These are phyloP conservation scores for Populus tremula DNA, from an alignment of 345 rosid genomes.

Conservation along the genomic window DNA sequence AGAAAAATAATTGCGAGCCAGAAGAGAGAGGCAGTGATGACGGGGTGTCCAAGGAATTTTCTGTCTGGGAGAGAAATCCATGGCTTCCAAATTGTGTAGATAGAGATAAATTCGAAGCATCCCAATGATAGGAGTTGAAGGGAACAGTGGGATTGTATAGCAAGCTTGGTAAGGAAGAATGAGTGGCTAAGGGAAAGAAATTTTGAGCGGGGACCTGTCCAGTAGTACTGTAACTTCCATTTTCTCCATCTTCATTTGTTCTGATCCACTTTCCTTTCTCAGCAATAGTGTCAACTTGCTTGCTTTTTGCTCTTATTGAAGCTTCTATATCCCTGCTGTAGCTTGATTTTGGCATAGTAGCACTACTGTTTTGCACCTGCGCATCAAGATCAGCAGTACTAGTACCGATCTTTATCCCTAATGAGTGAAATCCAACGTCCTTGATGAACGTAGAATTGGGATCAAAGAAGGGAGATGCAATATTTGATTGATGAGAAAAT, in stretches of 20 bases:
- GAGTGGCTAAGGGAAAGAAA: constrained; percentile 40
- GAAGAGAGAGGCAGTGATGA: constrained; percentile 38
- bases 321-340: constrained; percentile 44
- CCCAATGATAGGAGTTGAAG: constrained; percentile 51
- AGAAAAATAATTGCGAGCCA: constrained; percentile 51
- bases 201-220: constrained; percentile 44
- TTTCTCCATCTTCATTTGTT: constrained; percentile 30
- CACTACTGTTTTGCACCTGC: neutral
- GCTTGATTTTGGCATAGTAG: constrained; percentile 21
- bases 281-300: constrained; percentile 27
- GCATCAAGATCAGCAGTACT: constrained; percentile 7
- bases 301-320: constrained; percentile 40
- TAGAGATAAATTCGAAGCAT: constrained; percentile 62
- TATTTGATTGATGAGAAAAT: constrained; percentile 20
- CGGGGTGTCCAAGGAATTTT: constrained; percentile 28
- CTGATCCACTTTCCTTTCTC: constrained; percentile 70
- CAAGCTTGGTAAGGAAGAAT: constrained; percentile 39
- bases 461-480: constrained; percentile 33
- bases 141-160: constrained; percentile 31
- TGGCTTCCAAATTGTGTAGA: constrained; percentile 59
- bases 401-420: constrained; percentile 35
- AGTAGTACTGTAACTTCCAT: constrained; percentile 7
- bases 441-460: constrained; percentile 22
- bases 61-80: constrained; percentile 50
- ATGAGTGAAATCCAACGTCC: constrained; percentile 24